Percentiles rank a stretch among this genome's conserved stretches.
phyloP scores from a whole-genome alignment of 2,329 filamentous ascomycete species.

The Penicillium sp. region DNA sequence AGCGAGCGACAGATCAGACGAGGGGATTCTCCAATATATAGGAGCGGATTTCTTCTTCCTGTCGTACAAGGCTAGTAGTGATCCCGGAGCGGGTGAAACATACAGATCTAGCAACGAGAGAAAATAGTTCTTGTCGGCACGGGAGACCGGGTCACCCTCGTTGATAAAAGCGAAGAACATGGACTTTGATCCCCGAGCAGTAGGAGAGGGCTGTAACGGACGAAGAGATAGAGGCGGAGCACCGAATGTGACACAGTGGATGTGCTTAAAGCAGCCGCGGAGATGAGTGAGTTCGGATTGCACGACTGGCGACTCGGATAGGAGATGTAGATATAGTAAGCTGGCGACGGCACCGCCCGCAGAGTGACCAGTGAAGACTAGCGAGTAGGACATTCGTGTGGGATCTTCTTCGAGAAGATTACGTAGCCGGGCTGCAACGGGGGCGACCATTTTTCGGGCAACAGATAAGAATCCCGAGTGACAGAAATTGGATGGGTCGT shows the following conservation, averaged over 20 bases:
- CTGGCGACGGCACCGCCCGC: conserved; percentile 82
- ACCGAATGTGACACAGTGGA: conserved; percentile 87
- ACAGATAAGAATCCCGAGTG: conserved; percentile 78
- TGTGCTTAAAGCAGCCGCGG: conserved; percentile 69
- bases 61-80: conserved; percentile 9
- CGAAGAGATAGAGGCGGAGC: conserved; percentile 73
- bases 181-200: conserved; percentile 58
- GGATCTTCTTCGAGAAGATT: conserved; percentile 72
- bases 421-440: conserved; percentile 69
- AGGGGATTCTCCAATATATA: conserved; percentile 13
- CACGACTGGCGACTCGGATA: conserved; percentile 45
- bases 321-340: conserved; percentile 79
- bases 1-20: conserved; percentile 13
- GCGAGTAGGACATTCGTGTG: conserved; percentile 61
- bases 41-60: conserved; percentile 28
- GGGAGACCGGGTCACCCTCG: conserved; percentile 77
- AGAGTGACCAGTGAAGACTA: conserved; percentile 83
- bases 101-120: conserved; percentile 71
- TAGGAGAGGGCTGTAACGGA: conserved; percentile 62
- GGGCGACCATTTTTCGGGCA: conserved; percentile 70
- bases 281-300: conserved; percentile 69
- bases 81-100: conserved; percentile 56
- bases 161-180: conserved; percentile 80
- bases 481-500: conserved; percentile 74
- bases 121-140: conserved; percentile 76